phyloP scores from a whole-genome alignment of 352 stramenopile genomes.

The Pythium brachiatum region DNA sequence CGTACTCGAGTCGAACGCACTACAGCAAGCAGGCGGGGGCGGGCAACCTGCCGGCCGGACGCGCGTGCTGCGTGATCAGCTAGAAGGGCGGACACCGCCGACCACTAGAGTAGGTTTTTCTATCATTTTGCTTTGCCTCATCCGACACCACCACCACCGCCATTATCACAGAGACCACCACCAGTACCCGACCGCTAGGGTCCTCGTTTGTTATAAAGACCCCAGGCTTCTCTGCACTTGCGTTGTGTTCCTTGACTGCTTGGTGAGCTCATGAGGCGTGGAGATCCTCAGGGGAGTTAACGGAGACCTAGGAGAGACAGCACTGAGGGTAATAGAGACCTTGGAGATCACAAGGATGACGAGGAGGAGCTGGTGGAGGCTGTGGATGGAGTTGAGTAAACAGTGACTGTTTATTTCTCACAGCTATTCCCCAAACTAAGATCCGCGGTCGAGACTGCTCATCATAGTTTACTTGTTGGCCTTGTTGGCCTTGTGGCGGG shows the following conservation, averaged over 20 bases:
- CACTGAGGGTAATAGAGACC: slow-evolving; percentile 1
- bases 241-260: neutral
- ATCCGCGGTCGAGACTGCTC: slow-evolving; percentile 24
- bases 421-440: slow-evolving; percentile 33
- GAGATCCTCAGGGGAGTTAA: no score
- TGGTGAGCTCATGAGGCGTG: no score
- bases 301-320: no score
- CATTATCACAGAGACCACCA: neutral
- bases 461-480: slow-evolving; percentile 89
- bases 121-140: neutral
- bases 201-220: slow-evolving; percentile 1
- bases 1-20: slow-evolving; percentile 69
- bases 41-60: slow-evolving; percentile 28
- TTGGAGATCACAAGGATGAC: neutral
- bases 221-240: neutral
- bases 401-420: slow-evolving; percentile 37
- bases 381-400: slow-evolving; percentile 23
- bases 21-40: slow-evolving; percentile 72
- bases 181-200: neutral
- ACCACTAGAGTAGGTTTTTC: neutral
- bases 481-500: slow-evolving; percentile 99
- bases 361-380: neutral
- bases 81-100: slow-evolving; percentile 7
- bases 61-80: slow-evolving; percentile 49
- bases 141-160: neutral